Evolutionary conservation across 1,284 basidiomycete genomes (phyloP).

Genomic region (Acaromyces ingoldii): DNA sequence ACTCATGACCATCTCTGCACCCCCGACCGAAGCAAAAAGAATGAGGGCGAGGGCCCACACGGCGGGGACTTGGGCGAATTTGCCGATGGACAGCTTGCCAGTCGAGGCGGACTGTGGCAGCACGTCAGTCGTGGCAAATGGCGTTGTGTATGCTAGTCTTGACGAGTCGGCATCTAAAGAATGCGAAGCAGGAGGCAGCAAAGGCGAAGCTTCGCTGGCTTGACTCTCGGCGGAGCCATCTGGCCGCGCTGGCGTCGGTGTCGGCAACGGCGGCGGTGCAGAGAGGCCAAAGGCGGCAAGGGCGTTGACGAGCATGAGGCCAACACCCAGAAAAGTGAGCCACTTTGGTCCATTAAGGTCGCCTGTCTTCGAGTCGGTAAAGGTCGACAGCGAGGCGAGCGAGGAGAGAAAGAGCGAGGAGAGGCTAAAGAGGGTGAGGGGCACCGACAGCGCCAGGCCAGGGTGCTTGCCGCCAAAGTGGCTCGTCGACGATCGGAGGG

Average conservation of each 20-base stretch:
- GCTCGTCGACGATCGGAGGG: conserved; percentile 13
- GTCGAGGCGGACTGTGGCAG: background rate
- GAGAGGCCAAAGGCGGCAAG: conserved; percentile 11
- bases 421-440: conserved; percentile 20
- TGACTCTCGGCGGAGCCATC: background rate
- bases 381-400: conserved; percentile 11
- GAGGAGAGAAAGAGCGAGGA: conserved; percentile 18
- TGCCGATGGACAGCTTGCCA: background rate
- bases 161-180: too few species aligned
- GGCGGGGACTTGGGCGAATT: conserved; percentile 1
- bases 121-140: background rate
- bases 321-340: conserved; percentile 14
- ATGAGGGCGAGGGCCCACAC: conserved; percentile 13
- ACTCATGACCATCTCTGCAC: conserved; percentile 19
- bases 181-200: too few species aligned
- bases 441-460: conserved; percentile 17
- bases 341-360: conserved; percentile 15
- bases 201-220: background rate
- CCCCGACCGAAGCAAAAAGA: conserved; percentile 17
- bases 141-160: background rate
- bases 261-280: background rate
- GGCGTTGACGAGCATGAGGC: conserved; percentile 12
- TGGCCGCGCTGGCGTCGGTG: background rate
- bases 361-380: conserved; percentile 15
- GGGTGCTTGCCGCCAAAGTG: conserved; percentile 14